Base-by-base conservation (phyloP, 768 basidiomycete genomes). In the Boletus rufocinnamomeus region DNA sequence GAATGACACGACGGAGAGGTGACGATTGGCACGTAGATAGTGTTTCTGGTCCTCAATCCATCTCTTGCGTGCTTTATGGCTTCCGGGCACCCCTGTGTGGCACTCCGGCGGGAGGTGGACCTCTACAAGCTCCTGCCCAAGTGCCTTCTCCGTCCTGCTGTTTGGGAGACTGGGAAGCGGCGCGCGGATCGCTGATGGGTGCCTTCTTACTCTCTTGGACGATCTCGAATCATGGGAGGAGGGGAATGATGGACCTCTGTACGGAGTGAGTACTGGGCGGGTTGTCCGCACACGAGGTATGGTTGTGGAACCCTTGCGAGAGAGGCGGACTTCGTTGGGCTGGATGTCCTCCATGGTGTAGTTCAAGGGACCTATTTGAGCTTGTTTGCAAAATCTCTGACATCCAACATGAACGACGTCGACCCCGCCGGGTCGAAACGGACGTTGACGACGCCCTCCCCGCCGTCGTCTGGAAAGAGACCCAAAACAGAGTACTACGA, bases 271-370 rank as follows among this genome's bases (percentile, higher is more conserved):
- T 25, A 19, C 7, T 28, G 56, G 49, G 14, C 32, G 48, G 25
- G 54, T 41, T 6, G 48, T 21, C 27, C 63, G 59, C 25, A 77
- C 69, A 17, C 55, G 63, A 5, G 76, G 77, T 4, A 77, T 54
- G 17, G 38, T 23, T 0, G 66, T 45, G 8, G 52, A 64, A 0
- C 77, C 75, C 54, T 77, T 77, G 41, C 73, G 71, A 28, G 69
- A 54, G 53, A 72, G 64, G 47, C 75, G 75, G 6, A 69, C 57
- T 59, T 78, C 76, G 59, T 78, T 78, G 21, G 75, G 76, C 51
- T 79, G 78, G 2, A 60, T 58, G 59, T 79, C 77, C 58, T 79
- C 78, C 68, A 69, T 63, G 16, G 19, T n/a, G 6, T 49, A 25
- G 43, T 16, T 27, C 46, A 38, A 48, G 41, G 6, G 47, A 35